Percentiles rank a stretch among this genome's conserved stretches.
Conservation (phyloP, 768 basidiomycete species). For the Naematelia aurantialba region DNA sequence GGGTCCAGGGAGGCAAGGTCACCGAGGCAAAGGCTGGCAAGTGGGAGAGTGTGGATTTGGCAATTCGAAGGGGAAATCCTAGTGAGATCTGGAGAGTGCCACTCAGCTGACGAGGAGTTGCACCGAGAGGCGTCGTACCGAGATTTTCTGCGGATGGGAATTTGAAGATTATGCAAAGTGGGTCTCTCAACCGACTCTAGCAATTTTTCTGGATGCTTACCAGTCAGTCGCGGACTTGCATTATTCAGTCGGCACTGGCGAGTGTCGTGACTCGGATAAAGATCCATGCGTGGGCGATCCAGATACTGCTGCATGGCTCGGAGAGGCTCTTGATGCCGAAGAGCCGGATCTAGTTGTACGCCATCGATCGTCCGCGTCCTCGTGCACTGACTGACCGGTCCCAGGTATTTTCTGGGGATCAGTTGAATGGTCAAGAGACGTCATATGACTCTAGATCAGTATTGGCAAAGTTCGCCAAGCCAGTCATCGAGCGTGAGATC, state of each 20-base stretch:
- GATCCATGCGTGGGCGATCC: conserved; percentile 66
- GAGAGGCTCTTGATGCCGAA: conserved; percentile 67
- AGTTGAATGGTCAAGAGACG: conserved; percentile 80
- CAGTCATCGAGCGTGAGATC: conserved; percentile 68
- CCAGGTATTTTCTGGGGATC: conserved; percentile 75
- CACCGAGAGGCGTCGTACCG: conserved; percentile 69
- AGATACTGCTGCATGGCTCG: conserved; percentile 70
- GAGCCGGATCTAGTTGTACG: conserved; percentile 78
- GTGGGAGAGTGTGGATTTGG: conserved; percentile 46
- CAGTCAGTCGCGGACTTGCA: conserved; percentile 86
- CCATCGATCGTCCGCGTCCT: not conserved
- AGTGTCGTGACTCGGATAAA: conserved; percentile 67
- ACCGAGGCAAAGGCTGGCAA: conserved; percentile 28
- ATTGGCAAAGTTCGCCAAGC: conserved; percentile 78
- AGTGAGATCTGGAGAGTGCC: conserved; percentile 23
- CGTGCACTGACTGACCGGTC: not conserved
- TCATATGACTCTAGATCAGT: conserved; percentile 86
- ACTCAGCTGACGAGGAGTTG: conserved; percentile 52
- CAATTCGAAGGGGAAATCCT: conserved; percentile 36
- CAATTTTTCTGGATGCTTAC: not conserved
- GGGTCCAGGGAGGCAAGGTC: conserved; percentile 54
- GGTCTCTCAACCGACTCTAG: conserved; percentile 7
- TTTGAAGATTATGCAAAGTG: conserved; percentile 60
- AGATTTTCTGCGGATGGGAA: conserved; percentile 78
- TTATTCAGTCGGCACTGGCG: conserved; percentile 74